Evolutionary conservation across 768 basidiomycete genomes (phyloP).

Genomic region (Dacryopinax spathularia): DNA sequence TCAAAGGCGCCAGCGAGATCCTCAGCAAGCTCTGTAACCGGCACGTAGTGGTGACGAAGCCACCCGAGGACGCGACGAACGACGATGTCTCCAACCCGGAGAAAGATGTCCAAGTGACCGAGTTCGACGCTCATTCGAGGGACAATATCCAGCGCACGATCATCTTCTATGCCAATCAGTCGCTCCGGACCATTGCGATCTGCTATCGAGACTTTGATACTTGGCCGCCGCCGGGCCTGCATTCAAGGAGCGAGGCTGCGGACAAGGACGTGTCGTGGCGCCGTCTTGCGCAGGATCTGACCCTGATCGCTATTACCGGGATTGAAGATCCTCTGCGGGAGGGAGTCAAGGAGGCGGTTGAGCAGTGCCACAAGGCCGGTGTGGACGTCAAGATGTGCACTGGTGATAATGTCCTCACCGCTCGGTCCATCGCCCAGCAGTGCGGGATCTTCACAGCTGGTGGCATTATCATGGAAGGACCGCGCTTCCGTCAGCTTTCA

Average conservation of each 20-base stretch:
- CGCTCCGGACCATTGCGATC: slow-evolving; percentile 81
- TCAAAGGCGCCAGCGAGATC: slow-evolving; percentile 94
- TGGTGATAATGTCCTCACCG: slow-evolving; percentile 89
- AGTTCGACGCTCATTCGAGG: slow-evolving; percentile 50
- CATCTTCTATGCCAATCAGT: slow-evolving; percentile 96
- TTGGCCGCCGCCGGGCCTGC: slow-evolving; percentile 61
- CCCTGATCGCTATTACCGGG: slow-evolving; percentile 77
- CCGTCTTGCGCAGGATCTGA: slow-evolving; percentile 54
- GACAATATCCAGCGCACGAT: slow-evolving; percentile 86
- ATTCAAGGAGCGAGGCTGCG: slow-evolving; percentile 21
- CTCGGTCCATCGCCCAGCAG: slow-evolving; percentile 89
- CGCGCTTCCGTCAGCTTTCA: slow-evolving; percentile 69
- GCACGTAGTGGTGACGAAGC: slow-evolving; percentile 53
- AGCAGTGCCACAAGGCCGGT: slow-evolving; percentile 74
- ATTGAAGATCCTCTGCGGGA: slow-evolving; percentile 92
- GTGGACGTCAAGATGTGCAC: slow-evolving; percentile 97
- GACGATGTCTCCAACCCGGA: slow-evolving; percentile 13
- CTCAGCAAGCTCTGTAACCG: slow-evolving; percentile 58
- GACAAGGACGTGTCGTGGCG: slow-evolving; percentile 56
- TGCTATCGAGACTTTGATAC: slow-evolving; percentile 77
- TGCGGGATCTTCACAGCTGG: slow-evolving; percentile 90
- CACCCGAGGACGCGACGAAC: slow-evolving; percentile 18
- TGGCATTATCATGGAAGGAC: slow-evolving; percentile 97
- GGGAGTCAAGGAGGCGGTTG: slow-evolving; percentile 80
- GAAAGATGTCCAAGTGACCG: slow-evolving; percentile 37